A percentile compares a stretch with the other conserved stretches of the same genome.
Conservation (phyloP, 2,329 filamentous ascomycete species). For the Colletotrichum karsti region DNA sequence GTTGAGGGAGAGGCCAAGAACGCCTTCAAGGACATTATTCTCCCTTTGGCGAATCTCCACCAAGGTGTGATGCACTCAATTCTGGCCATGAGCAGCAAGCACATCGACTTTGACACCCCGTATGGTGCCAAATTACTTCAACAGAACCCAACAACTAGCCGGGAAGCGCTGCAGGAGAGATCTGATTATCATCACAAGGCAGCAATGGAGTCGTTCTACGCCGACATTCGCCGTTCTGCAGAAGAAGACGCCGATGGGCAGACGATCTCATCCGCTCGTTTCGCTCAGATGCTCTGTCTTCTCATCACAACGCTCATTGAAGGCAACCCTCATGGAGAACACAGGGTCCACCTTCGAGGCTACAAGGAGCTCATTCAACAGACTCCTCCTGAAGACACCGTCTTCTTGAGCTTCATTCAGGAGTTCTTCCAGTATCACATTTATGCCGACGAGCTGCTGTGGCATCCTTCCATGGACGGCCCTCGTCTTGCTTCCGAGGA, state of each 20-base stretch:
- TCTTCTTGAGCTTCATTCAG: conserved; percentile 71
- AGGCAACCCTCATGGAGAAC: conserved; percentile 69
- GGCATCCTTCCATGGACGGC: conserved; percentile 49
- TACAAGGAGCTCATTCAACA: conserved; percentile 77
- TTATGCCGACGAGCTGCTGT: conserved; percentile 69
- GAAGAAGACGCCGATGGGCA: conserved; percentile 53
- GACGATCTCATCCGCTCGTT: conserved; percentile 61
- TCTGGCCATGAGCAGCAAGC: conserved; percentile 82
- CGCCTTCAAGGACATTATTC: conserved; percentile 84
- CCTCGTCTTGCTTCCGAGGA: conserved; percentile 51
- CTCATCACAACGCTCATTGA: conserved; percentile 66
- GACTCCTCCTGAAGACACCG: conserved; percentile 68
- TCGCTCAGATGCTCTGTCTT: conserved; percentile 71
- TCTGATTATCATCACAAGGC: conserved; percentile 65
- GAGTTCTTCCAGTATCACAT: conserved; percentile 90
- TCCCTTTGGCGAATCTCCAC: conserved; percentile 83
- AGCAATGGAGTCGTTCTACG: conserved; percentile 61
- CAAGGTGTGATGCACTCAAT: conserved; percentile 91
- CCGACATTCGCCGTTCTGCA: conserved; percentile 51
- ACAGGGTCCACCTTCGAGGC: conserved; percentile 80
- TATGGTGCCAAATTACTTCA: conserved; percentile 63
- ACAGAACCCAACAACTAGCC: conserved; percentile 56
- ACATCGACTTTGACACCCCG: conserved; percentile 69
- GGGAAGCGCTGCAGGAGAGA: conserved; percentile 56
- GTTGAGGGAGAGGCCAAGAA: conserved; percentile 84